phyloP scores from a whole-genome alignment of 2,329 filamentous ascomycete genomes.

The Thyridium curvatum region DNA sequence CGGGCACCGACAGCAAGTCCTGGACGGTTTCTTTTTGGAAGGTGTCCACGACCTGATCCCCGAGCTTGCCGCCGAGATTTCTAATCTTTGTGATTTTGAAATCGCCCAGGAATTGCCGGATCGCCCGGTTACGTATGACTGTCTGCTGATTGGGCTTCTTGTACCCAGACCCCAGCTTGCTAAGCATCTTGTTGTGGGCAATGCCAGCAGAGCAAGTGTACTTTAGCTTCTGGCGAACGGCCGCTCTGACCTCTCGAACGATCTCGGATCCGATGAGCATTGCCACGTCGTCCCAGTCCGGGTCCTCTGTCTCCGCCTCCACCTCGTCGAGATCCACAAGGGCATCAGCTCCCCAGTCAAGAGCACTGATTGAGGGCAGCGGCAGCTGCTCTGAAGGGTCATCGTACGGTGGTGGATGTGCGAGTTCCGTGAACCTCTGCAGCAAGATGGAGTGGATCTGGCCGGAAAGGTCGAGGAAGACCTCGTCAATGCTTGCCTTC shows the following conservation, averaged over 20 bases:
- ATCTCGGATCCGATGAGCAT: constrained; percentile 87
- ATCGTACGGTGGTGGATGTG: constrained; percentile 63
- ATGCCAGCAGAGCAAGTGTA: constrained; percentile 93
- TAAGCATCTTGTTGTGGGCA: constrained; percentile 87
- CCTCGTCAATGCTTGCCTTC: constrained; percentile 93
- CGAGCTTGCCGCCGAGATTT: constrained; percentile 91
- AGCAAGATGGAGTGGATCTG: constrained; percentile 73
- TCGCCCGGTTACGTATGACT: constrained; percentile 80
- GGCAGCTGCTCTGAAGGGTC: constrained; percentile 68
- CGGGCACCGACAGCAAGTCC: constrained; percentile 64
- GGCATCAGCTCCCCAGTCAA: constrained; percentile 83
- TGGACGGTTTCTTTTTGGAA: constrained; percentile 77
- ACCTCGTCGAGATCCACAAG: constrained; percentile 69
- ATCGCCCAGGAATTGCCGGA: constrained; percentile 68
- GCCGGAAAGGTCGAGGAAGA: constrained; percentile 85
- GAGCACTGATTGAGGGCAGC: constrained; percentile 57
- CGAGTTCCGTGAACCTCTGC: constrained; percentile 69
- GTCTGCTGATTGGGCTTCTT: constrained; percentile 95
- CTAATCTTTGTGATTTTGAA: constrained; percentile 95
- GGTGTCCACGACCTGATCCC: constrained; percentile 73
- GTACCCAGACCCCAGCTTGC: constrained; percentile 84
- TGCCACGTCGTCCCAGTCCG: constrained; percentile 94
- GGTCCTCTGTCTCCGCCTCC: constrained; percentile 70
- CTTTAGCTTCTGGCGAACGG: constrained; percentile 62
- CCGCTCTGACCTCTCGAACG: constrained; percentile 65